Evolutionary conservation across 768 basidiomycete genomes (phyloP).

Genomic region (Paxillus involutus): DNA sequence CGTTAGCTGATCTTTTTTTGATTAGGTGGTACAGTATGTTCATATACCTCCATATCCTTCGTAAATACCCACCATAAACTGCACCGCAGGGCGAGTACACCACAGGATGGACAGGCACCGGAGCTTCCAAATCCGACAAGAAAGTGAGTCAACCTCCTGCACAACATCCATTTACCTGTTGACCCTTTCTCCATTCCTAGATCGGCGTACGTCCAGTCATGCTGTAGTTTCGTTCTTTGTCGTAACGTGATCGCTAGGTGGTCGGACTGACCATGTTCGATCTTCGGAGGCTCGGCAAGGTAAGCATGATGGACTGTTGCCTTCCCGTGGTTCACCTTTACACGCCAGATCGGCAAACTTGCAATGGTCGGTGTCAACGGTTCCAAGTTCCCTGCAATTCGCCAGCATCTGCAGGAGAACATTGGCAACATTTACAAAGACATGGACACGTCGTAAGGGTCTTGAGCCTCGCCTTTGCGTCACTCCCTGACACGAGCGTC

Average conservation of each 20-base stretch:
- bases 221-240: not conserved
- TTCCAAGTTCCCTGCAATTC: conserved; percentile 83
- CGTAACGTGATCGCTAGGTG: conserved; percentile 49
- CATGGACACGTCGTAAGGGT: conserved; percentile 74
- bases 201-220: conserved; percentile 56
- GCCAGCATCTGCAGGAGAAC: conserved; percentile 77
- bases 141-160: conserved; percentile 51
- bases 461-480: not conserved
- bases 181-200: conserved; percentile 32
- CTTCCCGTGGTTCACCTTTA: not conserved
- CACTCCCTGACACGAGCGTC: not conserved
- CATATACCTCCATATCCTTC: not conserved
- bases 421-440: conserved; percentile 84
- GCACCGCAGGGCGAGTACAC: conserved; percentile 77
- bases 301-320: conserved; percentile 17
- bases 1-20: conserved; percentile 8
- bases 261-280: conserved; percentile 90
- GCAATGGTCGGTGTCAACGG: conserved; percentile 91
- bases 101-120: conserved; percentile 89
- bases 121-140: conserved; percentile 94
- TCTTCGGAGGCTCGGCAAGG: conserved; percentile 82
- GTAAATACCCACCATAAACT: conserved; percentile 1
- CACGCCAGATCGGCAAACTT: conserved; percentile 59
- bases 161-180: not conserved
- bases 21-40: conserved; percentile 47